phyloP scores from a whole-genome alignment of 306 rosid species.

The Prunus mume region DNA sequence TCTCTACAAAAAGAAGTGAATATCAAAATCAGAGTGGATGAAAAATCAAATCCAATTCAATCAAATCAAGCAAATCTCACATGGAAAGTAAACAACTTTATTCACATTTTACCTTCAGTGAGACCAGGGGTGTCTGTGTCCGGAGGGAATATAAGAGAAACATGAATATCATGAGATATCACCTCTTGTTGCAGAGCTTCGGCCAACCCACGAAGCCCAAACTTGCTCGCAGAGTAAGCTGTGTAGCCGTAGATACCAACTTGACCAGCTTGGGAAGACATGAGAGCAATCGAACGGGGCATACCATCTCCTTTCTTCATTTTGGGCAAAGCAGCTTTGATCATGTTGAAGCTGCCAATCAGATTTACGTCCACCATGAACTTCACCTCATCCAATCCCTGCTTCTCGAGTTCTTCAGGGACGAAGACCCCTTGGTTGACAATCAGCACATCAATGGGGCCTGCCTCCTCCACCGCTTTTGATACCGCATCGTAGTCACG shows the following conservation, averaged over 20 bases:
- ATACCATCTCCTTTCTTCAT: constrained; percentile 59
- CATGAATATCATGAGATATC: constrained; percentile 64
- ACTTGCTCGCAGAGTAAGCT: constrained; percentile 84
- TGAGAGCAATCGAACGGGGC: constrained; percentile 72
- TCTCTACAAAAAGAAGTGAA: constrained; percentile 42
- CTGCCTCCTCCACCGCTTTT: constrained; percentile 62
- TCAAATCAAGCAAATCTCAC: too few relatives aligned
- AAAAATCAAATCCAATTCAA: too few relatives aligned
- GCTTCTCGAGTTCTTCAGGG: constrained; percentile 67
- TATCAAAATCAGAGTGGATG: too few relatives aligned
- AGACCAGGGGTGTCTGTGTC: constrained; percentile 92
- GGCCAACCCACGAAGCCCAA: constrained; percentile 86
- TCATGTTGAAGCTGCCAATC: constrained; percentile 66
- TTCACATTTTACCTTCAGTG: constrained; percentile 48
- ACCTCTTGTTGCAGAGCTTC: constrained; percentile 89
- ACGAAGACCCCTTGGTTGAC: constrained; percentile 78
- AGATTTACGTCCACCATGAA: constrained; percentile 79
- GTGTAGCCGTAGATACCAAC: constrained; percentile 88
- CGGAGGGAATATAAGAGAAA: constrained; percentile 84
- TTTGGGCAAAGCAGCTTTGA: constrained; percentile 73
- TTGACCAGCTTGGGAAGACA: constrained; percentile 97
- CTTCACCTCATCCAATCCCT: constrained; percentile 68
- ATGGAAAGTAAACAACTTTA: too few relatives aligned
- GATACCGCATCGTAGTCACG: constrained; percentile 62
- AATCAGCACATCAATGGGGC: constrained; percentile 63